phyloP scores from a whole-genome alignment of 345 rosid species.

The Salix viminalis region DNA sequence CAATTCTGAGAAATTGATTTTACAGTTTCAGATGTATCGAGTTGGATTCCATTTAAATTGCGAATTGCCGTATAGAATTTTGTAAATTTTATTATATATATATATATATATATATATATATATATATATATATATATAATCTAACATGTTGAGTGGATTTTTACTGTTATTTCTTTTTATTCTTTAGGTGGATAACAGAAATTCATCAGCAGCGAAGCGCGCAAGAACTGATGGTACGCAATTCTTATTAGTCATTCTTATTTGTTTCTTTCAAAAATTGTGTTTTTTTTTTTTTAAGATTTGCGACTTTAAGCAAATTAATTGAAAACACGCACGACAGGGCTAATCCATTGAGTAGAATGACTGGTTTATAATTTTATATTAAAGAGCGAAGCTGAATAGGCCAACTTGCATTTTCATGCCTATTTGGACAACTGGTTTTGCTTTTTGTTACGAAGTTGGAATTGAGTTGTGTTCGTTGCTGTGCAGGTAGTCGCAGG shows the following conservation, averaged over 20 bases:
- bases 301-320: neutral
- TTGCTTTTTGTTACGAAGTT: neutral
- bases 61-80: neutral
- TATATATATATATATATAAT: neutral
- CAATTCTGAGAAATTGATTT: neutral
- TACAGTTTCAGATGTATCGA: neutral
- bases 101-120: neutral
- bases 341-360: no score
- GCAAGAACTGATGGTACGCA: constrained; percentile 92
- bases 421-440: neutral
- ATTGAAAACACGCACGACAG: no score
- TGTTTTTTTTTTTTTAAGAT: neutral
- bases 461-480: neutral
- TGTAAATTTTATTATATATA: neutral
- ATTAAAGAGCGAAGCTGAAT: no score
- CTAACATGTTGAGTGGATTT: neutral
- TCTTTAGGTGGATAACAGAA: constrained; percentile 85
- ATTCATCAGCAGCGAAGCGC: constrained; percentile 93
- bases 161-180: neutral
- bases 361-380: no score
- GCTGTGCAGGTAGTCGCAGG: constrained; percentile 75
- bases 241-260: neutral
- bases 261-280: neutral
- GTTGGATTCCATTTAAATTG: neutral
- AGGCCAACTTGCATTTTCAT: no score